Percentiles rank a stretch among this genome's conserved stretches.
These are phyloP conservation scores for Metarhizium sp. DNA, from an alignment of 2,329 filamentous ascomycete species.

Conservation along the genomic window DNA sequence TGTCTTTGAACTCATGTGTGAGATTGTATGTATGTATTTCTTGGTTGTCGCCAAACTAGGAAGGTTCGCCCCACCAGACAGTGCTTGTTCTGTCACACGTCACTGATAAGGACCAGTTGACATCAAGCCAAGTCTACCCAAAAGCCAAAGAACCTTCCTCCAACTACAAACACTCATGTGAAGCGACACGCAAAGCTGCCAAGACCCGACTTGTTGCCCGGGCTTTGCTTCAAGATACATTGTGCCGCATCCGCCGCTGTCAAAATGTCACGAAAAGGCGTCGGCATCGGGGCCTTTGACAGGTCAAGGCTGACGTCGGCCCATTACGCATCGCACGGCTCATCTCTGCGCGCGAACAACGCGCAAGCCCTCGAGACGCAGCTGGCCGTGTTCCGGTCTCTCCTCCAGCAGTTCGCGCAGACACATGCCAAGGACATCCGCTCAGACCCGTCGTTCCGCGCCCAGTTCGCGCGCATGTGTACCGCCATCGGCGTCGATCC, in stretches of 20 bases:
- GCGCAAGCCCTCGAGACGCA: constrained; percentile 83
- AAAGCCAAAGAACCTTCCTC: too few relatives aligned
- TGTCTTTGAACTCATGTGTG: too few relatives aligned
- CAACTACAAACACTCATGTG: too few relatives aligned
- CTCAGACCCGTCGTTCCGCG: constrained; percentile 87
- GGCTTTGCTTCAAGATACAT: neutral
- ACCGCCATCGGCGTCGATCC: constrained; percentile 94
- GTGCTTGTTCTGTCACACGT: too few relatives aligned
- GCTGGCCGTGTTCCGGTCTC: constrained; percentile 88
- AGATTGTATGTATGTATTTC: too few relatives aligned
- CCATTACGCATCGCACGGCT: constrained; percentile 86
- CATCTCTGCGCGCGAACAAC: constrained; percentile 74
- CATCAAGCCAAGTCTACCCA: too few relatives aligned
- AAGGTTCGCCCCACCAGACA: too few relatives aligned
- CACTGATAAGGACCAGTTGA: too few relatives aligned
- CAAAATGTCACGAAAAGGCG: constrained; percentile 65
- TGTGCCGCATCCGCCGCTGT: neutral
- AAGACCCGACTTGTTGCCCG: neutral
- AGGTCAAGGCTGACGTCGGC: constrained; percentile 75
- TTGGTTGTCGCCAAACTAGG: too few relatives aligned
- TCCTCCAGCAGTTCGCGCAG: constrained; percentile 89
- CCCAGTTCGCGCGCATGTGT: constrained; percentile 98
- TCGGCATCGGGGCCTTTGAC: constrained; percentile 85
- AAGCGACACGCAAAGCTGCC: too few relatives aligned
- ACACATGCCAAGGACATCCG: constrained; percentile 95